Conservation (phyloP, 495 filamentous ascomycete species). For the Daldinia grandis region DNA sequence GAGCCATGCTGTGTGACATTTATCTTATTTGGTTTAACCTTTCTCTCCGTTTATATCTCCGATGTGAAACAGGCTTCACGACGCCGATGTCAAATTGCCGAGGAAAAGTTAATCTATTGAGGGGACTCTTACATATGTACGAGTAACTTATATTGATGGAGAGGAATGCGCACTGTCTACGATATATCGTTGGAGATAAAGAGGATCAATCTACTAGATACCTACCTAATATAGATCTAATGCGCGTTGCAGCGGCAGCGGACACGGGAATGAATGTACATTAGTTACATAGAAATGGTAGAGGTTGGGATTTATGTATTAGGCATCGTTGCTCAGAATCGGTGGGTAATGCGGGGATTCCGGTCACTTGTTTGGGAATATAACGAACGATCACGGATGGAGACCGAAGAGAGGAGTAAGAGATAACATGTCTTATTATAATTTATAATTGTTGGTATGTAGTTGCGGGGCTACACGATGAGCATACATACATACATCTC, state of each 20-base stretch:
- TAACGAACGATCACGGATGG: conserved; percentile 10
- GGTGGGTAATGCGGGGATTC: conserved; percentile 13
- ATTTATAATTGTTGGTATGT: conserved; percentile 14
- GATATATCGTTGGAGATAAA: background rate
- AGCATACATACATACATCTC: conserved; percentile 11
- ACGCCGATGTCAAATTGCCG: background rate
- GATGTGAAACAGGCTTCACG: background rate
- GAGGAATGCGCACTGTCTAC: conserved; percentile 22
- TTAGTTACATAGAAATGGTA: conserved; percentile 21
- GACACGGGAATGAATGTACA: conserved; percentile 1
- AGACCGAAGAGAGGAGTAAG: background rate
- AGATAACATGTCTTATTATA: conserved; percentile 23
- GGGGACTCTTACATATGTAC: background rate
- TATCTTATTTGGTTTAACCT: conserved; percentile 1
- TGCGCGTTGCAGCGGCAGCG: conserved; percentile 1
- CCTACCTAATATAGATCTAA: conserved; percentile 18
- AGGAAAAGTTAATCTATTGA: background rate
- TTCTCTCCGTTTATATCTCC: background rate
- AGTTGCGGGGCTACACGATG: conserved; percentile 30
- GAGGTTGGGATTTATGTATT: conserved; percentile 22
- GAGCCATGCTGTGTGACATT: conserved; percentile 7
- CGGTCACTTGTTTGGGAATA: conserved; percentile 11
- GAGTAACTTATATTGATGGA: background rate
- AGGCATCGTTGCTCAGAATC: conserved; percentile 22
- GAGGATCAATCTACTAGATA: conserved; percentile 3